These are phyloP conservation scores for Hanseniaspora pseudoguilliermondii DNA, from an alignment of 805 yeast genomes.

Conservation along the genomic window DNA sequence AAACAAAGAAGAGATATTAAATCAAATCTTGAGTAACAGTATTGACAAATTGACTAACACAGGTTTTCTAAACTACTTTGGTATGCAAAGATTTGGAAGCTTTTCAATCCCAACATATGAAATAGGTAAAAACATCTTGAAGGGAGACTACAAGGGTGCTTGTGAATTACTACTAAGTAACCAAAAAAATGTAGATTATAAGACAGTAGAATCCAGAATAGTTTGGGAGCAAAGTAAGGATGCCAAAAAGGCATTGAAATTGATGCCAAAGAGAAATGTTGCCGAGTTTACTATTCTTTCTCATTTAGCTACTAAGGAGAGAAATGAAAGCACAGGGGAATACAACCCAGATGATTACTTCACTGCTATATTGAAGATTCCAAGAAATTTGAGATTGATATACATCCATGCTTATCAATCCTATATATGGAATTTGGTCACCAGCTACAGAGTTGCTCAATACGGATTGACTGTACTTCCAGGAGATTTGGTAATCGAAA, in stretches of 20 bases:
- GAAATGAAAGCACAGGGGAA: slow-evolving; percentile 33
- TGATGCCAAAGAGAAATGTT: slow-evolving; percentile 77
- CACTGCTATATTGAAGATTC: slow-evolving; percentile 74
- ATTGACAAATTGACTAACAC: slow-evolving; percentile 44
- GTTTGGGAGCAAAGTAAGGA: slow-evolving; percentile 67
- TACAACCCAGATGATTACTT: slow-evolving; percentile 48
- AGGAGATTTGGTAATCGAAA: slow-evolving; percentile 62
- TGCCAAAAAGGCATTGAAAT: slow-evolving; percentile 48
- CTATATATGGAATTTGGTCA: slow-evolving; percentile 83
- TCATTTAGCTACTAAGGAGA: slow-evolving; percentile 41
- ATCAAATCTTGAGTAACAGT: slow-evolving; percentile 37
- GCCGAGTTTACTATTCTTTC: slow-evolving; percentile 71
- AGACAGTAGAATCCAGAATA: slow-evolving; percentile 67
- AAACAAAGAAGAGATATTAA: slow-evolving; percentile 23
- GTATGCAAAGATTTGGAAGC: slow-evolving; percentile 98
- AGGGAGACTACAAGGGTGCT: slow-evolving; percentile 67
- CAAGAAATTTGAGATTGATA: slow-evolving; percentile 84
- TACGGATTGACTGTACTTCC: slow-evolving; percentile 58
- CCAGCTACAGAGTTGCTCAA: slow-evolving; percentile 57
- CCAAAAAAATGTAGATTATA: slow-evolving; percentile 73
- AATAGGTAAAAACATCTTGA: slow-evolving; percentile 60
- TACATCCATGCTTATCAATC: slow-evolving; percentile 97
- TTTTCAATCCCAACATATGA: slow-evolving; percentile 84
- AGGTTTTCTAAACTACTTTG: slow-evolving; percentile 89
- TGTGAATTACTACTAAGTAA: slow-evolving; percentile 69